These are phyloP conservation scores for Stemphylium lycopersici DNA, from an alignment of 2,329 filamentous ascomycete species.

Conservation along the genomic window DNA sequence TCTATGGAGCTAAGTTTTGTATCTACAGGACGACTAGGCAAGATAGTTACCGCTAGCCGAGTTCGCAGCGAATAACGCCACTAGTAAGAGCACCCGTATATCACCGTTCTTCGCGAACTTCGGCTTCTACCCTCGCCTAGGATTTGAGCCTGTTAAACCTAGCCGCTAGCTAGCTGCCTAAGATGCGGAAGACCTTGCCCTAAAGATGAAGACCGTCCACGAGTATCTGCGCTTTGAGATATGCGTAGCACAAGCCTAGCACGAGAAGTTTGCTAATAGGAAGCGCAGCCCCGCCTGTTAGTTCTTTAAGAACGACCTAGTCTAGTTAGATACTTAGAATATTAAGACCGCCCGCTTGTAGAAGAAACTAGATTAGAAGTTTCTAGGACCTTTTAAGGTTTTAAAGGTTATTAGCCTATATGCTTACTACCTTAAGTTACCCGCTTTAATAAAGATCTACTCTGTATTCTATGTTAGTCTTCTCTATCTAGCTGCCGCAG, in stretches of 20 bases:
- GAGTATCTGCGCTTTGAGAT: neutral
- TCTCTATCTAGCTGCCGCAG: neutral
- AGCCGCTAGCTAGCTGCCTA: neutral
- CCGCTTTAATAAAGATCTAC: neutral
- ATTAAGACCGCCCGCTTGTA: neutral
- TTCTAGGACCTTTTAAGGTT: neutral
- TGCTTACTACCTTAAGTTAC: neutral
- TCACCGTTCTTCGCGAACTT: neutral
- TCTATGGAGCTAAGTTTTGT: neutral
- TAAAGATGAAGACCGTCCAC: neutral
- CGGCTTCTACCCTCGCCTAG: neutral
- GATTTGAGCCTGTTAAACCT: neutral
- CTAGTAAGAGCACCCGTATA: neutral
- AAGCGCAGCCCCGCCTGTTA: neutral
- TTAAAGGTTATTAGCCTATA: neutral
- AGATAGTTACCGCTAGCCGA: neutral
- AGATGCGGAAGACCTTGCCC: neutral
- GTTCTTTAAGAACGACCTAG: neutral
- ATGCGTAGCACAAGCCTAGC: neutral
- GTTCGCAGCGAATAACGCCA: neutral
- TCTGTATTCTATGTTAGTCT: neutral
- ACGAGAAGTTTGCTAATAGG: neutral
- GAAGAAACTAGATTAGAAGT: neutral
- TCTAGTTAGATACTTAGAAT: neutral
- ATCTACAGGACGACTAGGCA: neutral